Percentiles rank a stretch among this genome's conserved stretches.
Evolutionary conservation across 1,284 basidiomycete genomes (phyloP).

Genomic region (Cutaneotrichosporon mucoides): DNA sequence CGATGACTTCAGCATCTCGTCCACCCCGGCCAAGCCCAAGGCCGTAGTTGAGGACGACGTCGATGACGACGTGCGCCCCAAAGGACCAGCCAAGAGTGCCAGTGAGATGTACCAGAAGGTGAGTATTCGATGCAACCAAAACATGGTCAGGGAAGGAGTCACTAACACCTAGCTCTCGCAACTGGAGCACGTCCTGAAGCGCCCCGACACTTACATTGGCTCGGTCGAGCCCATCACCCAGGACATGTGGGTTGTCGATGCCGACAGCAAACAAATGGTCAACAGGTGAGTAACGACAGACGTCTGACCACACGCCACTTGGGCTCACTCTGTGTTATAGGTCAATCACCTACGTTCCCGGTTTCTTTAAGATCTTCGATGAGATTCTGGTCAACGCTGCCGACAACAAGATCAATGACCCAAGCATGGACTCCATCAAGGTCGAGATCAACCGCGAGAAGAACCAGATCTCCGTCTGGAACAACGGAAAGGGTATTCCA

Average conservation of each 20-base stretch:
- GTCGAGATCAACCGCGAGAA: conserved; percentile 80
- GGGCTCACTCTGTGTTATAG: conserved; percentile 29
- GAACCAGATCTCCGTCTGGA: conserved; percentile 84
- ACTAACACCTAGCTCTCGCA: conserved; percentile 69
- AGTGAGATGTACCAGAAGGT: conserved; percentile 93
- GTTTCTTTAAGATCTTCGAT: conserved; percentile 99
- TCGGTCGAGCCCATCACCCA: conserved; percentile 82
- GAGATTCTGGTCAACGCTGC: conserved; percentile 99
- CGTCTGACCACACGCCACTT: not conserved
- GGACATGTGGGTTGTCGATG: conserved; percentile 86
- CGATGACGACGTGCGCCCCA: conserved; percentile 24
- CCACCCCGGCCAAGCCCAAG: conserved; percentile 37
- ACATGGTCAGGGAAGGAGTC: no score
- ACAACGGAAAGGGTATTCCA: conserved; percentile 95
- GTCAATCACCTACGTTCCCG: conserved; percentile 89
- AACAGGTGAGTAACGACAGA: conserved; percentile 51
- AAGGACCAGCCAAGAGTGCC: conserved; percentile 60
- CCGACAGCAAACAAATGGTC: conserved; percentile 72
- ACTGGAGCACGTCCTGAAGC: conserved; percentile 92
- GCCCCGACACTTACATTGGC: conserved; percentile 98
- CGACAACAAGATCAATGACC: conserved; percentile 93
- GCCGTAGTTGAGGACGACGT: conserved; percentile 18
- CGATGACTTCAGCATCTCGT: conserved; percentile 41
- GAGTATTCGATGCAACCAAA: conserved; percentile 19
- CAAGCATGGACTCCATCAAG: conserved; percentile 82